A percentile compares a stretch with the other conserved stretches of the same genome.
phyloP scores from a whole-genome alignment of 2,329 filamentous ascomycete genomes.

The Xylaria sp. region DNA sequence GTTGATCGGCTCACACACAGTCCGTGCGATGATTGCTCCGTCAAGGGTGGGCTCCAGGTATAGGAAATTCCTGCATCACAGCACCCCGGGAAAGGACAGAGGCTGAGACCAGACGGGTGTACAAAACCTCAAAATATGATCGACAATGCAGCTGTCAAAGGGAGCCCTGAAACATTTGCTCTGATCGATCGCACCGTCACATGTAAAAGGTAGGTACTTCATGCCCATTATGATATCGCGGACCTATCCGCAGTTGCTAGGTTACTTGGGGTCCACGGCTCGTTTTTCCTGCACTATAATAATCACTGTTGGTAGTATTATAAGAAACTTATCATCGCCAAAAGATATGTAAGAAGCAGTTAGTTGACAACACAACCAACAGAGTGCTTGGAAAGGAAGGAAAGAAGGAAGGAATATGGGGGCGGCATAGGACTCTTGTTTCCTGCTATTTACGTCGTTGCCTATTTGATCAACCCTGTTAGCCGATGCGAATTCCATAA shows the following conservation, averaged over 20 bases:
- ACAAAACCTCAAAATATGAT: neutral
- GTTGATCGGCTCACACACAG: neutral
- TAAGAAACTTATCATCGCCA: neutral
- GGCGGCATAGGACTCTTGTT: slow-evolving; percentile 14
- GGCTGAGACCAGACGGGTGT: neutral
- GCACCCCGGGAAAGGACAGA: neutral
- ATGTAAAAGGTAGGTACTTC: neutral
- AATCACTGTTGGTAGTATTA: slow-evolving; percentile 1
- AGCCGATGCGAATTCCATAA: neutral
- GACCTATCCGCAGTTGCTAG: too few relatives aligned
- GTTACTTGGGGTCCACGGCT: neutral
- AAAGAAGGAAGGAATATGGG: neutral
- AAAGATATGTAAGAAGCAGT: neutral
- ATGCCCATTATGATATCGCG: too few relatives aligned
- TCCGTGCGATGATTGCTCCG: neutral
- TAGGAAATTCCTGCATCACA: neutral
- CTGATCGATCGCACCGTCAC: neutral
- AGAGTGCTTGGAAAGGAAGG: neutral
- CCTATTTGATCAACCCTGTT: slow-evolving; percentile 1
- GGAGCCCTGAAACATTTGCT: neutral
- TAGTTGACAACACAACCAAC: neutral
- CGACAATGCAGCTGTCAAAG: neutral
- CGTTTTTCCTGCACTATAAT: neutral
- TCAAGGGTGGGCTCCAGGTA: neutral
- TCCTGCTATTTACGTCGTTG: slow-evolving; percentile 1